phyloP scores from a whole-genome alignment of 768 basidiomycete genomes.

The Butyriboletus loyo region DNA sequence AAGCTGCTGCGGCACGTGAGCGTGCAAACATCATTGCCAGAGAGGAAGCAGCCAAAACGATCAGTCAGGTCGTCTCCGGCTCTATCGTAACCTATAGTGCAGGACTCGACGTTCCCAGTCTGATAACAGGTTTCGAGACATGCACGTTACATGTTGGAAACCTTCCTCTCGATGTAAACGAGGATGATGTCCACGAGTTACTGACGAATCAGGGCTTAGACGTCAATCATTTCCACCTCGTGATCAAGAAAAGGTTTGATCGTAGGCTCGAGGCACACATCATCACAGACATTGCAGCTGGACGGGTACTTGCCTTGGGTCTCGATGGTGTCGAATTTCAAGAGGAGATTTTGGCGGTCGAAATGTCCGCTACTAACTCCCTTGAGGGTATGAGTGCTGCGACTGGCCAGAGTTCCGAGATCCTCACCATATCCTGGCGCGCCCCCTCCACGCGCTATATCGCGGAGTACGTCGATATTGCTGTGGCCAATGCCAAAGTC shows the following conservation, averaged over 20 bases:
- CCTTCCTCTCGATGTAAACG: constrained; percentile 40
- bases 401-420: constrained; percentile 32
- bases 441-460: constrained; percentile 45
- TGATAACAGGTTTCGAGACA: constrained; percentile 52
- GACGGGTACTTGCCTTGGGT: constrained; percentile 38
- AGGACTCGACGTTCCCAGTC: constrained; percentile 43
- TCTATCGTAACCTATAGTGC: constrained; percentile 49
- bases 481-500: constrained; percentile 29
- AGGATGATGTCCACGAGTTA: constrained; percentile 40
- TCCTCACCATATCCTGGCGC: constrained; percentile 51
- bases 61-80: constrained; percentile 43
- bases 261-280: constrained; percentile 40
- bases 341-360: constrained; percentile 40
- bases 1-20: constrained; percentile 14
- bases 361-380: constrained; percentile 39
- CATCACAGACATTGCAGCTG: constrained; percentile 41
- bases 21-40: constrained; percentile 13
- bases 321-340: constrained; percentile 51
- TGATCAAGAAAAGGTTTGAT: constrained; percentile 29
- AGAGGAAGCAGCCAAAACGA: constrained; percentile 42
- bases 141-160: constrained; percentile 46
- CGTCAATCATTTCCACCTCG: constrained; percentile 31
- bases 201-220: constrained; percentile 44
- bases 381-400: constrained; percentile 42
- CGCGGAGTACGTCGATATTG: constrained; percentile 38